Evolutionary conservation across 352 stramenopile genomes (phyloP).

Genomic region (Phytophthora meadii): DNA sequence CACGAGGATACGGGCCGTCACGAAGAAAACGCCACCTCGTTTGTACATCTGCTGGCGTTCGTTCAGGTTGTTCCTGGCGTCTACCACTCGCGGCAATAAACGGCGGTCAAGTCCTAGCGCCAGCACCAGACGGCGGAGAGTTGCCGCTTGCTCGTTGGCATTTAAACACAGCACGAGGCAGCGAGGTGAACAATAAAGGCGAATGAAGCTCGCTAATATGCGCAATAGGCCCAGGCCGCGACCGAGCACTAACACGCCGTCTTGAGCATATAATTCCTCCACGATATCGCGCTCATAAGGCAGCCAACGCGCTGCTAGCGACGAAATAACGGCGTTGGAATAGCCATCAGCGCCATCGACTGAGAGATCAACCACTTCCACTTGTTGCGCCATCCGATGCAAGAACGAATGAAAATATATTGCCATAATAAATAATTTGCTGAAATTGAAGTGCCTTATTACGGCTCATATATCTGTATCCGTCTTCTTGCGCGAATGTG

Average conservation of each 20-base stretch:
- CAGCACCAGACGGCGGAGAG: constrained; percentile 80
- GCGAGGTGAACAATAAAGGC: constrained; percentile 87
- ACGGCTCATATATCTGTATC: not conserved
- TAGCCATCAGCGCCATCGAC: constrained; percentile 13
- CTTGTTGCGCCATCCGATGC: constrained; percentile 27
- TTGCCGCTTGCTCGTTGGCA: constrained; percentile 85
- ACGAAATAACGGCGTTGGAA: constrained; percentile 15
- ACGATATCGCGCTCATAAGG: constrained; percentile 79
- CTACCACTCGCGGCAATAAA: constrained; percentile 89
- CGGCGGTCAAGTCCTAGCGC: constrained; percentile 88
- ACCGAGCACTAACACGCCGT: constrained; percentile 94
- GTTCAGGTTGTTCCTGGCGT: constrained; percentile 72
- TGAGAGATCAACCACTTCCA: constrained; percentile 37
- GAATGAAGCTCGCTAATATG: constrained; percentile 92
- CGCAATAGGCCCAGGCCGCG: constrained; percentile 89
- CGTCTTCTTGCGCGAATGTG: constrained; percentile 7
- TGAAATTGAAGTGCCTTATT: constrained; percentile 8
- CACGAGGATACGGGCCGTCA: constrained; percentile 97
- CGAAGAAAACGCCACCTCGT: constrained; percentile 92
- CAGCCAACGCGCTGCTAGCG: constrained; percentile 60
- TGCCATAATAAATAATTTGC: constrained; percentile 2
- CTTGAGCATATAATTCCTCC: constrained; percentile 72
- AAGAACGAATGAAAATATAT: constrained; percentile 20
- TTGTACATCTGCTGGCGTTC: constrained; percentile 92
- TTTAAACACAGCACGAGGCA: constrained; percentile 94